Evolutionary conservation across 2,329 filamentous ascomycete genomes (phyloP).

Genomic region (Fusarium tricinctum): DNA sequence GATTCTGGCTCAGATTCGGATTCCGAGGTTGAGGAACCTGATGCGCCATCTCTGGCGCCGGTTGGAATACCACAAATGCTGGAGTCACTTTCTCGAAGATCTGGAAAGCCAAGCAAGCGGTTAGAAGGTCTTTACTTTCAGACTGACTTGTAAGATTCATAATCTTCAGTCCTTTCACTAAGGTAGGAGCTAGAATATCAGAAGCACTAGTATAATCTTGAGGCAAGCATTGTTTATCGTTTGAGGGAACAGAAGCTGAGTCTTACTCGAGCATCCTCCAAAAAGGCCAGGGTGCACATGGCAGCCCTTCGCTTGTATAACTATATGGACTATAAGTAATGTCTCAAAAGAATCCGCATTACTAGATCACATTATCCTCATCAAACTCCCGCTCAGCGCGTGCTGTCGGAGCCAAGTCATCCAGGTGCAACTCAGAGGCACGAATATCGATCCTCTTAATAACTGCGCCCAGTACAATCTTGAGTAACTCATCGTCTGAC

Average conservation of each 20-base stretch:
- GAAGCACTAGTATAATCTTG: no score
- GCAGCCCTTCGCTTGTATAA: no score
- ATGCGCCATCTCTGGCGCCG: not conserved
- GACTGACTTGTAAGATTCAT: no score
- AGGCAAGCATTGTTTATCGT: no score
- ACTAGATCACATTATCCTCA: constrained; percentile 15
- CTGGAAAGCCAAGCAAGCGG: constrained; percentile 1
- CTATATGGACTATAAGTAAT: not conserved
- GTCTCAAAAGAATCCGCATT: not conserved
- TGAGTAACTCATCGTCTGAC: constrained; percentile 26
- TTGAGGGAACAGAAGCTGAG: no score
- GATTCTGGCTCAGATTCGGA: not conserved
- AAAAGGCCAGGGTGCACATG: no score
- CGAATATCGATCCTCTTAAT: constrained; percentile 26
- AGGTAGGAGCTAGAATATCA: no score
- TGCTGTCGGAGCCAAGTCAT: constrained; percentile 3
- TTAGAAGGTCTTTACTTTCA: not conserved
- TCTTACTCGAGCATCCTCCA: no score
- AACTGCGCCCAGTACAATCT: constrained; percentile 19
- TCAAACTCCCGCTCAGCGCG: constrained; percentile 24
- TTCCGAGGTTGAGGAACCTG: not conserved
- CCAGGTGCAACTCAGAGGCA: constrained; percentile 26
- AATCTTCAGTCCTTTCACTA: no score
- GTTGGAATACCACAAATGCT: constrained; percentile 18
- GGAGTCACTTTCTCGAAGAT: not conserved